phyloP scores from a whole-genome alignment of 345 rosid species.

The Ricinus communis region DNA sequence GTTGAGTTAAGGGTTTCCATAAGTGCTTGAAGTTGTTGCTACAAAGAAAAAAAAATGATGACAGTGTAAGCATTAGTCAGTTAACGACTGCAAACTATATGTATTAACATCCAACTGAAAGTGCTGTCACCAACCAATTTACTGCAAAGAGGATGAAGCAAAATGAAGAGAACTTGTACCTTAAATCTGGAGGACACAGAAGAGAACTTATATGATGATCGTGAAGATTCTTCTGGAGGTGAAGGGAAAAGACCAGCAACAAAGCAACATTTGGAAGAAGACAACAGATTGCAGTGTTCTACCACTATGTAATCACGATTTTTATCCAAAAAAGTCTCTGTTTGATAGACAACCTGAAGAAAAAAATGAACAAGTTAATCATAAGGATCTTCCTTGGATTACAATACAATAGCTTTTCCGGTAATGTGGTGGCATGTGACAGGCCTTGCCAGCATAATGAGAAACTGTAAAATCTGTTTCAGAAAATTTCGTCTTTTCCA shows the following conservation, averaged over 20 bases:
- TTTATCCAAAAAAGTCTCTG: slow-evolving; percentile 85
- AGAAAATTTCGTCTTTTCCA: slow-evolving; percentile 90
- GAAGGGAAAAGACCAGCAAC: slow-evolving; percentile 78
- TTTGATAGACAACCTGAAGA: slow-evolving; percentile 87
- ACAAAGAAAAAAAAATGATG: slow-evolving; percentile 20
- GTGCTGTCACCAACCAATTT: too few relatives aligned
- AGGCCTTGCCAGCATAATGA: slow-evolving; percentile 99
- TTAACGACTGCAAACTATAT: neutral
- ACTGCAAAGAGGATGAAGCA: neutral
- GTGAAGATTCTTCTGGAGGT: slow-evolving; percentile 60
- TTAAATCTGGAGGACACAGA: slow-evolving; percentile 96
- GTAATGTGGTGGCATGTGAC: slow-evolving; percentile 26
- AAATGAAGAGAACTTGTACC: slow-evolving; percentile 31
- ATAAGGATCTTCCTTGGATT: slow-evolving; percentile 4
- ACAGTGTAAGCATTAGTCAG: slow-evolving; percentile 18
- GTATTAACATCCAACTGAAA: neutral
- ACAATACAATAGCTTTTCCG: slow-evolving; percentile 5
- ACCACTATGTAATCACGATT: slow-evolving; percentile 95
- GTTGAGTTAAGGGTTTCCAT: slow-evolving; percentile 94
- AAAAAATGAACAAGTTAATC: slow-evolving; percentile 3
- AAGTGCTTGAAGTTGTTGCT: slow-evolving; percentile 99
- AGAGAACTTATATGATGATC: slow-evolving; percentile 97
- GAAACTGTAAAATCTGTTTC: slow-evolving; percentile 87
- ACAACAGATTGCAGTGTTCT: slow-evolving; percentile 86
- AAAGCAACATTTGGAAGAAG: slow-evolving; percentile 82